A percentile compares a stretch with the other conserved stretches of the same genome.
Evolutionary conservation across 2,329 filamentous ascomycete genomes (phyloP).

Genomic region (Tolypocladium endophyticum): DNA sequence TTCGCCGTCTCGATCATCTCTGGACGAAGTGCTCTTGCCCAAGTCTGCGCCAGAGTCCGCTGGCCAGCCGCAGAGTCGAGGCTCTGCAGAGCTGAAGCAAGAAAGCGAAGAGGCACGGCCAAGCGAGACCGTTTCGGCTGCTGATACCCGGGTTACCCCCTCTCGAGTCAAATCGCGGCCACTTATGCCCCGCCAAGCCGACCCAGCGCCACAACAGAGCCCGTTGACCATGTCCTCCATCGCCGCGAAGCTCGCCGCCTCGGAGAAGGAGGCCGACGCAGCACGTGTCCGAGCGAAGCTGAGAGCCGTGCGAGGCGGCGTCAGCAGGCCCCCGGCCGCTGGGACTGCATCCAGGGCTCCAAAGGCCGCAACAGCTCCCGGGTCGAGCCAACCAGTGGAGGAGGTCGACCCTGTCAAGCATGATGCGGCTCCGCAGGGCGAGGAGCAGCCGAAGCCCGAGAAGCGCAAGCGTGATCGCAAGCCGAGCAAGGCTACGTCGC

Average conservation of each 20-base stretch:
- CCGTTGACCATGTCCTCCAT: constrained; percentile 52
- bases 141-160: constrained; percentile 8
- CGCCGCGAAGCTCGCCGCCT: constrained; percentile 52
- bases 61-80: not conserved
- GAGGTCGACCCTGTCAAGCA: constrained; percentile 26
- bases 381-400: constrained; percentile 1
- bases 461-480: constrained; percentile 42
- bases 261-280: constrained; percentile 53
- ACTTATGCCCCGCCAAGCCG: constrained; percentile 18
- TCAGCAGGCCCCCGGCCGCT: constrained; percentile 14
- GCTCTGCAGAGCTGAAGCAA: not conserved
- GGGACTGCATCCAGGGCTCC: not conserved
- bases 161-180: constrained; percentile 10
- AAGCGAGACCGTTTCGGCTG: constrained; percentile 6
- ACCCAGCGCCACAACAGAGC: constrained; percentile 32
- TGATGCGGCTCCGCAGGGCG: constrained; percentile 11
- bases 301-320: constrained; percentile 32
- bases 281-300: constrained; percentile 53
- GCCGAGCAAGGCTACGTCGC: constrained; percentile 44
- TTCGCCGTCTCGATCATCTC: constrained; percentile 17
- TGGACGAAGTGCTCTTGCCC: constrained; percentile 22
- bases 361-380: not conserved
- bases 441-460: constrained; percentile 16
- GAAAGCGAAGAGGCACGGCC: not conserved
- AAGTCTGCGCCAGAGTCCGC: constrained; percentile 9